Evolutionary conservation across 805 yeast species (phyloP).

Genomic region (Lipomyces japonicus): DNA sequence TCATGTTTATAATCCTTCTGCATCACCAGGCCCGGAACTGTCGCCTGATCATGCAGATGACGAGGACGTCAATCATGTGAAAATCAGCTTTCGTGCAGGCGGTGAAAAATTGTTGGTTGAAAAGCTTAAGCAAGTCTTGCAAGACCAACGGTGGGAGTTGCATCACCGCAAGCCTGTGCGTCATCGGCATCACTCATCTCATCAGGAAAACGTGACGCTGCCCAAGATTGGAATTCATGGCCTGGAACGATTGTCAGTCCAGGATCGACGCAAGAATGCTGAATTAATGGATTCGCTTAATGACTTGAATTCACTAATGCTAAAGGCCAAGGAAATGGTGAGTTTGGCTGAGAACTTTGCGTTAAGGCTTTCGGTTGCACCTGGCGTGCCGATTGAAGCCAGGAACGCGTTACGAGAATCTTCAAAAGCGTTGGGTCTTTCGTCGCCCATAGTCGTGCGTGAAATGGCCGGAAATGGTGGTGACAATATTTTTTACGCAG

Average conservation of each 20-base stretch:
- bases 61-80: constrained; percentile 42
- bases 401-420: constrained; percentile 39
- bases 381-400: constrained; percentile 39
- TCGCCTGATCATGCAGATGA: not conserved
- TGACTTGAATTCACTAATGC: constrained; percentile 71
- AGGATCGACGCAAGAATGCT: constrained; percentile 55
- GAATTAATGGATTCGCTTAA: constrained; percentile 60
- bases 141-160: constrained; percentile 49
- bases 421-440: constrained; percentile 36
- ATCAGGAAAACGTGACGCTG: not conserved
- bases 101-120: constrained; percentile 57
- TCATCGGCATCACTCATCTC: not conserved
- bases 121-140: constrained; percentile 46
- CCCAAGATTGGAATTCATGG: constrained; percentile 61
- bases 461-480: constrained; percentile 39
- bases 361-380: constrained; percentile 32
- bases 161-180: not conserved
- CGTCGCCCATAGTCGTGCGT: constrained; percentile 36
- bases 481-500: constrained; percentile 41
- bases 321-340: constrained; percentile 68
- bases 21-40: not conserved
- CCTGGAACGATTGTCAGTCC: constrained; percentile 54
- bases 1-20: not conserved
- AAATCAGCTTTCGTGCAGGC: constrained; percentile 70
- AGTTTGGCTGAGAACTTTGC: constrained; percentile 44